phyloP scores from a whole-genome alignment of 2,329 filamentous ascomycete species.

The Sclerotiophoma versabilis region DNA sequence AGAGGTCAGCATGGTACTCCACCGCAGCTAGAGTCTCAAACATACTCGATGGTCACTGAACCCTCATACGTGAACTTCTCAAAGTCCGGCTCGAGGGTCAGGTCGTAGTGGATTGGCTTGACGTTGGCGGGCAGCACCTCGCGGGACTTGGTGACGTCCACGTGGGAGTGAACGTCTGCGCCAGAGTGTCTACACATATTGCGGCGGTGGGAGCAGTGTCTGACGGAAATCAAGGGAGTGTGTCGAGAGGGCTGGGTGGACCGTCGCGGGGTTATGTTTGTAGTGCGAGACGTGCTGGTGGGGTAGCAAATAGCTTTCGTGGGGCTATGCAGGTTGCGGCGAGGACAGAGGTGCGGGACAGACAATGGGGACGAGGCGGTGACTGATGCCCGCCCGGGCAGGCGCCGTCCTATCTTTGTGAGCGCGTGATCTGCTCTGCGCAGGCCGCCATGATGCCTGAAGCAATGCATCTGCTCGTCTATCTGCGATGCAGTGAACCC shows the following conservation, averaged over 20 bases:
- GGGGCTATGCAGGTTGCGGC: slow-evolving; percentile 36
- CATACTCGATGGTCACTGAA: slow-evolving; percentile 79
- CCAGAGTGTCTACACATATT: slow-evolving; percentile 74
- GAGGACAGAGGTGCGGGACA: slow-evolving; percentile 20
- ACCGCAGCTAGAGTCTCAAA: not conserved
- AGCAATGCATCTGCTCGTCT: slow-evolving; percentile 42
- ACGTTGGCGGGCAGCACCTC: slow-evolving; percentile 92
- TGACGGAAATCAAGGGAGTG: slow-evolving; percentile 30
- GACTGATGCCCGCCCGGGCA: slow-evolving; percentile 16
- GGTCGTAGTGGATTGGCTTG: slow-evolving; percentile 87
- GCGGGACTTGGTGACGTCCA: slow-evolving; percentile 70
- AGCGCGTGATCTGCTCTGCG: slow-evolving; percentile 30
- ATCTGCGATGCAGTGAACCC: slow-evolving; percentile 24
- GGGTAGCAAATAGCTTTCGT: slow-evolving; percentile 37
- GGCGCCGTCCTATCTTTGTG: slow-evolving; percentile 11
- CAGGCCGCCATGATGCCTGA: slow-evolving; percentile 43
- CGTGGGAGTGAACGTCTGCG: slow-evolving; percentile 61
- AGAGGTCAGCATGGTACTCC: slow-evolving; percentile 27
- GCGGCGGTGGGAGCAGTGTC: slow-evolving; percentile 78
- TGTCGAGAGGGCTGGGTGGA: slow-evolving; percentile 26
- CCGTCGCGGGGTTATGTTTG: slow-evolving; percentile 35
- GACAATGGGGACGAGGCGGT: slow-evolving; percentile 31
- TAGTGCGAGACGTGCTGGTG: slow-evolving; percentile 32
- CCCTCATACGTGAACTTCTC: slow-evolving; percentile 87
- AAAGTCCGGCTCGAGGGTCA: slow-evolving; percentile 91